A percentile compares a stretch with the other conserved stretches of the same genome.
Conservation (phyloP, 2,329 filamentous ascomycete genomes). For the Nannizziopsis arthrosporioides region DNA sequence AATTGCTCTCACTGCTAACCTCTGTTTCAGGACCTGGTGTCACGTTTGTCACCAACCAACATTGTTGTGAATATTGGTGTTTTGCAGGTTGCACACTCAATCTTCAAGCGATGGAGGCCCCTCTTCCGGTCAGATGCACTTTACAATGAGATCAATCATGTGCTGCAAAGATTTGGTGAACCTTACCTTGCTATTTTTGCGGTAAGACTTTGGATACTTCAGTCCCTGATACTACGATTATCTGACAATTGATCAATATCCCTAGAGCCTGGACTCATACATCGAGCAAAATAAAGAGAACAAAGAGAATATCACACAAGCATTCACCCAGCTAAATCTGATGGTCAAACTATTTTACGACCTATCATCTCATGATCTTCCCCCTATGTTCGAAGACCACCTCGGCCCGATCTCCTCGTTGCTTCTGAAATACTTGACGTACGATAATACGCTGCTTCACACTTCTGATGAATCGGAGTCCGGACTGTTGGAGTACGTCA, state of each 20-base stretch:
- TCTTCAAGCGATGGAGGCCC: conserved; percentile 91
- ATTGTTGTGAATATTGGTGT: conserved; percentile 84
- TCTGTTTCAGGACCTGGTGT: conserved; percentile 61
- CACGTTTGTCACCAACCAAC: conserved; percentile 69
- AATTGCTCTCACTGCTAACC: conserved; percentile 6
- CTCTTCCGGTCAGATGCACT: conserved; percentile 86
- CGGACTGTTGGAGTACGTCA: conserved; percentile 71
- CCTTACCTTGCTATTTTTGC: conserved; percentile 73
- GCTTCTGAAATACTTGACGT: conserved; percentile 85
- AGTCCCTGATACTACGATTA: background rate
- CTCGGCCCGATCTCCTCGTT: conserved; percentile 63
- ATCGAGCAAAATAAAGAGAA: conserved; percentile 66
- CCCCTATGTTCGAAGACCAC: conserved; percentile 87
- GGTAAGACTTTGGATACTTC: conserved; percentile 36
- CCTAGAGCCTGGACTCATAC: conserved; percentile 39
- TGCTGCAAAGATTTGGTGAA: conserved; percentile 68
- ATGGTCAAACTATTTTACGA: conserved; percentile 90
- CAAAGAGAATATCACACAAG: conserved; percentile 59
- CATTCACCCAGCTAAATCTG: conserved; percentile 76
- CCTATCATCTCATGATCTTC: conserved; percentile 91
- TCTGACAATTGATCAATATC: conserved; percentile 6
- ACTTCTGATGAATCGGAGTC: conserved; percentile 85
- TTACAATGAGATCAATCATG: conserved; percentile 93
- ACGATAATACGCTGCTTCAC: conserved; percentile 69
- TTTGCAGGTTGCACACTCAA: conserved; percentile 92